Base-by-base conservation (phyloP, 2,329 filamentous ascomycete species). In the Pestalotiopsis sp. region DNA sequence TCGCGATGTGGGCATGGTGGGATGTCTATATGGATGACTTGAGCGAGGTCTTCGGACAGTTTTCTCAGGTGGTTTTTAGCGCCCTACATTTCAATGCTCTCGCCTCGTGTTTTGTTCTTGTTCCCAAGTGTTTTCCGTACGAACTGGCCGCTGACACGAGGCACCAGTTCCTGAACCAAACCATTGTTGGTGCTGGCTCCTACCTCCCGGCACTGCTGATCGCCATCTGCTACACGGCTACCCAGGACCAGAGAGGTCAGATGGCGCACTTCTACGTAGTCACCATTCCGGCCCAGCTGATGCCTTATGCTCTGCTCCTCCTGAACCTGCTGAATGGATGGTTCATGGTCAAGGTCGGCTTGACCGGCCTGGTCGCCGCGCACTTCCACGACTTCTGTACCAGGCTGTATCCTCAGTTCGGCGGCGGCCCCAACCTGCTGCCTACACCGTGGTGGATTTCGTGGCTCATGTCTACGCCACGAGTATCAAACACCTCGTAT, bases 351-450 rank as follows among this genome's bases (percentile, higher is more conserved):
- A 77, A 92, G 68, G 76, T 90, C 4, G 90, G 97, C 76, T 80
- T 89, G 4, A 93, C 89, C 41, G 96, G 96, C n/a, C 85, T 99
- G 12, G 72, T 97, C 58, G 93, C 95, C 13, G 95, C 95, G 4
- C 96, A 99, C 79, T 76, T 96, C 23, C 97, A 94, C 81, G 93
- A 98, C 78, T 99, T 98, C 77, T 80, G 98, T 64, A 94, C 93
- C 2, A 89, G 93, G 63, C 86, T 98, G 57, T 98, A 94, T 85
- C 96, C 96, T 4, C 90, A 93, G 67, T 96, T 96, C 77, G 95
- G 94, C 39, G 93, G 93, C 68, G 96, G 96, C 0, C 85, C 84
- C 65, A 97, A 95, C 76, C 86, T 91, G 63, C 85, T 98, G 45
- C 84, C 86, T 14, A 96, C 94, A 0, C 96, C 96, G 2, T 78